Base-by-base conservation (phyloP, 225 moss, liverwort and hornwort species). In the Marchantia polymorpha region DNA sequence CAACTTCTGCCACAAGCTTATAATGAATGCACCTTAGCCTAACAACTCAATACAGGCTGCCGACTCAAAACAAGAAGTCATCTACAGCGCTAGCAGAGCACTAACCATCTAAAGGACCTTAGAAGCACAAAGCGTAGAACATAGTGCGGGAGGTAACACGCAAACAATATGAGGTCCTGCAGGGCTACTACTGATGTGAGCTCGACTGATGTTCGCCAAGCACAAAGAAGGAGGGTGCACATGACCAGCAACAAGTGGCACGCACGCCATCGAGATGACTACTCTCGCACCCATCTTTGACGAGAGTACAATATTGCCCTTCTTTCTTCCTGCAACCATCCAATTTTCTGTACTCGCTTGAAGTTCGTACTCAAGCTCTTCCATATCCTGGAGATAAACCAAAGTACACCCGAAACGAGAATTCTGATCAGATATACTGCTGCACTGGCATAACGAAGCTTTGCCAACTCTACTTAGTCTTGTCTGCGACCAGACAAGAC, bases 321-420 rank as follows among this genome's bases (percentile, higher is more conserved):
- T 95, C 66, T 82, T 92, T 69, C 99, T 86, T 79, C 99, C 99
- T 71, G 99, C 94, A 83, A 99, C 91, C 99, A 99, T 99, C 99
- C 99, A 99, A 69, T 88, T 84, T 25, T 92, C 92, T 78, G 90
- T 85, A 81, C 86, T 91, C 76, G 88, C 85, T 81, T 89, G 91
- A 14, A 99, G 85, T 91, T 99, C 95, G 76, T 99, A 99, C 64
- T 86, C 83, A 77, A 99, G 73, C 78, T 95, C 99, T 83, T 99
- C 99, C n/a, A 86, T 63, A 60, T 88, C 91, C 92, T 91, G 92
- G 75, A 80, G 69, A 10, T n/a, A 49, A 9, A 49, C 25, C 39
- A 39, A 56, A 16, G 29, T 0, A 74, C 5, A 46, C 48, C 46
- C 25, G 29, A 52, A 10, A 54, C n/a, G 71, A n/a, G 3, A 74